These are phyloP conservation scores for Talaromyces sp. DNA, from an alignment of 2,329 filamentous ascomycete species.

Conservation along the genomic window DNA sequence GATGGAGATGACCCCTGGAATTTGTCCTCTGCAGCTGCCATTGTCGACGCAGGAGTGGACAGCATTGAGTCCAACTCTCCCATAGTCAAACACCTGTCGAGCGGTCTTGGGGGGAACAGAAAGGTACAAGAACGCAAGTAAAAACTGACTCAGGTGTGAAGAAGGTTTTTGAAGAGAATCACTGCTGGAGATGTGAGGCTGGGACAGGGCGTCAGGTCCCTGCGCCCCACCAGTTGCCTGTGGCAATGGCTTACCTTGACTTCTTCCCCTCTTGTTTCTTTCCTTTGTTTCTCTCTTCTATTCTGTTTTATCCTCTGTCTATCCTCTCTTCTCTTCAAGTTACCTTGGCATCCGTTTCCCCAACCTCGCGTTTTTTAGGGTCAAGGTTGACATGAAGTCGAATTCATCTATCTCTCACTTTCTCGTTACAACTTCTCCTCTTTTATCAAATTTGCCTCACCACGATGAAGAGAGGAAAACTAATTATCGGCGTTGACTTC, in stretches of 20 bases:
- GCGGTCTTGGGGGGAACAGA: neutral
- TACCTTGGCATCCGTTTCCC: neutral
- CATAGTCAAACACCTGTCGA: neutral
- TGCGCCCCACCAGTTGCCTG: neutral
- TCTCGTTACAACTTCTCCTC: neutral
- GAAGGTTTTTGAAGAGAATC: neutral
- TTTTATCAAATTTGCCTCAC: neutral
- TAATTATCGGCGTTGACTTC: conserved; percentile 17
- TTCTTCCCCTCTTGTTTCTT: neutral
- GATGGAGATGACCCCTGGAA: neutral
- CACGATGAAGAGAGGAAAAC: neutral
- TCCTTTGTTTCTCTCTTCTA: neutral
- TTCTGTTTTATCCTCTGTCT: neutral
- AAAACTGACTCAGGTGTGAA: neutral
- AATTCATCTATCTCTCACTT: neutral
- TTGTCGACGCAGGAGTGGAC: neutral
- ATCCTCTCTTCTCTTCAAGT: neutral
- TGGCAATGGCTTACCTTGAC: neutral
- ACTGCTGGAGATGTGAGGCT: neutral
- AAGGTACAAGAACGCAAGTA: neutral
- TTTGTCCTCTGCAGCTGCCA: neutral
- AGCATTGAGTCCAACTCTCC: neutral
- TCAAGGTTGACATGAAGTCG: neutral
- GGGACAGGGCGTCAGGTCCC: neutral
- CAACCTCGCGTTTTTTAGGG: neutral